Base-by-base conservation (phyloP, 2,329 filamentous ascomycete species). In the Ophiocordyceps camponoti-leonardi region DNA sequence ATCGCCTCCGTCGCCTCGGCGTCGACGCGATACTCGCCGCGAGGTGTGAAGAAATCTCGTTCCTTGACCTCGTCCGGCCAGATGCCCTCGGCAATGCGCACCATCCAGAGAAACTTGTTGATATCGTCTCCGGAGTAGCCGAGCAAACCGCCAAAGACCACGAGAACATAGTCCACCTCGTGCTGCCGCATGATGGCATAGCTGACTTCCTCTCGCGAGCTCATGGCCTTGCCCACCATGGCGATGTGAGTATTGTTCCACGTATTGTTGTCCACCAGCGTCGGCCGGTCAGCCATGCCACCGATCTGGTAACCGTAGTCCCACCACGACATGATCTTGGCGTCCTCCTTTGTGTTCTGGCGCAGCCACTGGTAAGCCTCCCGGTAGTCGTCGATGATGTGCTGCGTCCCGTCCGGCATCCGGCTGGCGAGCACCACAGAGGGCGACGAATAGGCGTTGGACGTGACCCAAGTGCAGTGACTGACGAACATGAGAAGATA, bases 221-320 rank as follows among this genome's bases (percentile, higher is more conserved):
- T 92, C 92, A 98, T 96, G 40, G 92, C 92, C 70, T 98, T 98
- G 58, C 92, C 92, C 48, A 98, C 92, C 14, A 92, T 98, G 45
- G 92, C 92, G 66, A 98, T 98, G 63, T 98, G 92, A 8, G 92
- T 98, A 71, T 98, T 98, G 73, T 98, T 98, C 92, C 92, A 98
- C 2, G 92, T 98, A 69, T 98, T 98, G 73, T 98, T 98, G 71
- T 98, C 92, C 31, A 98, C 92, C 31, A 98, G 73, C 1, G 92
- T 98, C 31, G 92, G 92, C 46, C 92, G 79, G 63, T 98, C 92
- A 44, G 92, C 92, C 92, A 98, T 98, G 53, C 92, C 92, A 68
- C 92, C 92, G 64, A 98, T 98, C 68, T 98, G 92, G 69, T 98
- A 98, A 52, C 92, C 92, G 58, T 98, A 98, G 62, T 98, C 92